Evolutionary conservation across 1,139 yeast genomes (phyloP).

Genomic region (Hemisphaericaspora xylofermentans): DNA sequence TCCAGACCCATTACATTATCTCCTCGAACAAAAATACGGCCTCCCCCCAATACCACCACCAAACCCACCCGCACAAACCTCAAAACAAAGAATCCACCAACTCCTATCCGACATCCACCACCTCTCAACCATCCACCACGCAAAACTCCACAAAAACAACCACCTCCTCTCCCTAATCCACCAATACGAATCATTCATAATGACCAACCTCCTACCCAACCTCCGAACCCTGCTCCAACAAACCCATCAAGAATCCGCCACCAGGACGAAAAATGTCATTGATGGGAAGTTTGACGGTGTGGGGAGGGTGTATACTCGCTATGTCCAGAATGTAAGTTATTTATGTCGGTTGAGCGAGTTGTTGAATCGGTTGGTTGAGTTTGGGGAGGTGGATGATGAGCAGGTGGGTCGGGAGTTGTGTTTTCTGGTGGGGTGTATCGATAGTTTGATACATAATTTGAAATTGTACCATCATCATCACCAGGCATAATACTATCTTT

Average conservation of each 20-base stretch:
- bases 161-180: conserved; percentile 24
- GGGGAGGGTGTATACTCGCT: conserved; percentile 6
- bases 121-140: conserved; percentile 21
- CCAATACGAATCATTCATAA: conserved; percentile 30
- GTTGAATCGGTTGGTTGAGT: conserved; percentile 3
- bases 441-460: background rate
- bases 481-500: too few species aligned
- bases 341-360: conserved; percentile 6
- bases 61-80: background rate
- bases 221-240: conserved; percentile 32
- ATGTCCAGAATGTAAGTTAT: conserved; percentile 5
- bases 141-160: conserved; percentile 21
- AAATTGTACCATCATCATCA: too few species aligned
- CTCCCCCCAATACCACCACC: conserved; percentile 9
- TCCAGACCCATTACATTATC: conserved; percentile 20
- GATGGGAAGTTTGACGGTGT: conserved; percentile 7
- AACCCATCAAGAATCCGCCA: conserved; percentile 9
- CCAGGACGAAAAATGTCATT: conserved; percentile 3
- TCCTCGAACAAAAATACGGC: conserved; percentile 18
- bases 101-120: conserved; percentile 28
- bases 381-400: conserved; percentile 8
- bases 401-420: background rate
- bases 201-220: conserved; percentile 28
- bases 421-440: conserved; percentile 1
- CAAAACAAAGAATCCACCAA: conserved; percentile 13